phyloP scores from a whole-genome alignment of 148 eudicot species.

The Cornus controversa region DNA sequence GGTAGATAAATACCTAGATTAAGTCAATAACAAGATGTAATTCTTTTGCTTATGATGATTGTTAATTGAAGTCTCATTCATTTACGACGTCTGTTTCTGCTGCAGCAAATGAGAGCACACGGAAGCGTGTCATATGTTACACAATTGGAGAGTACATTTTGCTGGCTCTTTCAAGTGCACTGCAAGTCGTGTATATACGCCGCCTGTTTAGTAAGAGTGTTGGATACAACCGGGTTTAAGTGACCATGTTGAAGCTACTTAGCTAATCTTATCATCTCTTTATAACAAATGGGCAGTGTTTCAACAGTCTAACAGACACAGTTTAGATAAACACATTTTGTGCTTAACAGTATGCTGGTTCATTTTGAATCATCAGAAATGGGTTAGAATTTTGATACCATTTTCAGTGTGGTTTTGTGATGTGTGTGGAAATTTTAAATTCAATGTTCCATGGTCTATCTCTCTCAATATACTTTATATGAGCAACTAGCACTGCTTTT shows the following conservation, averaged over 20 bases:
- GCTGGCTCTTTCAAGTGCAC: slow-evolving; percentile 48
- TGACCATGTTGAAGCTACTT: slow-evolving; percentile 3
- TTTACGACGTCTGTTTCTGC: neutral
- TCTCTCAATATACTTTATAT: no score
- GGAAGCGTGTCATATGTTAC: slow-evolving; percentile 58
- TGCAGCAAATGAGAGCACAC: slow-evolving; percentile 69
- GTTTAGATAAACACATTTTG: neutral
- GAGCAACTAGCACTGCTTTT: no score
- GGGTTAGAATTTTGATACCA: no score
- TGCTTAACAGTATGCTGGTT: neutral
- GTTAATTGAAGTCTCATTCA: neutral
- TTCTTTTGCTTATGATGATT: neutral
- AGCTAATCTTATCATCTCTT: neutral
- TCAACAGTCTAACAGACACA: slow-evolving; percentile 12
- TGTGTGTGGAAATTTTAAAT: no score
- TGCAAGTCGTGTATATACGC: slow-evolving; percentile 55
- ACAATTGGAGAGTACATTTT: slow-evolving; percentile 57
- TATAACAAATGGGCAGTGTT: slow-evolving; percentile 1
- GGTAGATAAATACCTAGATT: neutral
- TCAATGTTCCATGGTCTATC: no score
- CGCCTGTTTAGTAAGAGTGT: slow-evolving; percentile 57
- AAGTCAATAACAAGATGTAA: neutral
- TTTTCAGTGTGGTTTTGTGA: no score
- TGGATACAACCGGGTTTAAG: slow-evolving; percentile 52
- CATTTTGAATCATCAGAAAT: no score